phyloP scores from a whole-genome alignment of 345 rosid genomes.

The Bretschneidera sinensis region DNA sequence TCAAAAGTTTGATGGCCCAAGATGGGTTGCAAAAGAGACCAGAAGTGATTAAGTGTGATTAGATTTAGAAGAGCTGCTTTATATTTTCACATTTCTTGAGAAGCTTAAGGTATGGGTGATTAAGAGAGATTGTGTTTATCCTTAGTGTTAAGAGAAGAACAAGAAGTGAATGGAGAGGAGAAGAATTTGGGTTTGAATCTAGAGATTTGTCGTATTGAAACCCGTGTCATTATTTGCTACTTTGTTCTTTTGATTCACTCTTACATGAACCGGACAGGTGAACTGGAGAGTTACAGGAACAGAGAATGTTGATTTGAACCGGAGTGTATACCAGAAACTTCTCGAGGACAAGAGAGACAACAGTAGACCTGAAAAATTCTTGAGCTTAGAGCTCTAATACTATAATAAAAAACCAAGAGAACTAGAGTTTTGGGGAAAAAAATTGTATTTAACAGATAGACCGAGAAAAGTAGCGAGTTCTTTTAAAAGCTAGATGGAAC shows the following conservation, averaged over 20 bases:
- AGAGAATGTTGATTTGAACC: no score
- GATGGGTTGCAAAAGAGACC: slow-evolving; percentile 36
- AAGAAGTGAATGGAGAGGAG: slow-evolving; percentile 11
- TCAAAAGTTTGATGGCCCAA: slow-evolving; percentile 47
- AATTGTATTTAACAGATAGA: no score
- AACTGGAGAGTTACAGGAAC: slow-evolving; percentile 13
- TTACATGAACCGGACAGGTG: no score
- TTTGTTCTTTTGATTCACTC: slow-evolving; percentile 18
- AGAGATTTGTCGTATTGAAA: slow-evolving; percentile 39
- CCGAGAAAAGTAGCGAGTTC: no score
- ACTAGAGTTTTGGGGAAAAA: no score
- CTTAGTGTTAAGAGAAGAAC: slow-evolving; percentile 6
- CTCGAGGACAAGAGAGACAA: no score
- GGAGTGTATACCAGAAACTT: no score
- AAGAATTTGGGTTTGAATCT: slow-evolving; percentile 25
- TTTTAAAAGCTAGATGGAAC: no score
- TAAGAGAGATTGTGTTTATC: slow-evolving; percentile 16
- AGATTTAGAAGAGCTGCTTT: slow-evolving; percentile 46
- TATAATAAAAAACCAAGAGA: no score
- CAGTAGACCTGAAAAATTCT: no score
- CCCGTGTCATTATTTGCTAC: slow-evolving; percentile 65
- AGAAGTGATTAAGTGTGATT: slow-evolving; percentile 47
- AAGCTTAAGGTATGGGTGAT: slow-evolving; percentile 26
- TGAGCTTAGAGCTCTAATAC: no score
- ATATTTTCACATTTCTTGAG: slow-evolving; percentile 27